Percentiles rank a stretch among this genome's conserved stretches.
Conservation (phyloP, 441 rosid species). For the Adansonia madagascariensis region DNA sequence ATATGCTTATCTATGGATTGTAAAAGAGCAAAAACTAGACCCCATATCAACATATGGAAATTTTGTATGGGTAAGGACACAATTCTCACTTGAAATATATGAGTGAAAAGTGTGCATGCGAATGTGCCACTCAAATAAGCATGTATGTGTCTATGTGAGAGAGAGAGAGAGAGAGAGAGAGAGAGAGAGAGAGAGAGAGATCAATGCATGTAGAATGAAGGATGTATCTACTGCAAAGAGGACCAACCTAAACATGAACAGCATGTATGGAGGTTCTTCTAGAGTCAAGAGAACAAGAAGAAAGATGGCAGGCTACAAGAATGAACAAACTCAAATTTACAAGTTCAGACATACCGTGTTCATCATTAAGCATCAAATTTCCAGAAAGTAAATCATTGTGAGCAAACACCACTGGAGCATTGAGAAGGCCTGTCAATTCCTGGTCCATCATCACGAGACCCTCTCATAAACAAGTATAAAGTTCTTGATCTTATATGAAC, state of each 20-base stretch:
- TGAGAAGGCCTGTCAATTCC: conserved; percentile 78
- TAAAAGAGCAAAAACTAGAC: not conserved
- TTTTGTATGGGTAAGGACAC: not conserved
- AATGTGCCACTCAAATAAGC: not conserved
- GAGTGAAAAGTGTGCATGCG: not conserved
- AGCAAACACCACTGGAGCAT: conserved; percentile 83
- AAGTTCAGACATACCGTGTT: conserved; percentile 57
- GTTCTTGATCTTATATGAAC: conserved; percentile 18
- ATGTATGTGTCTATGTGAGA: not conserved
- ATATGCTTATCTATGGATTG: conserved; percentile 3
- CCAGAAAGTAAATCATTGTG: conserved; percentile 97
- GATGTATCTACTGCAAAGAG: not conserved
- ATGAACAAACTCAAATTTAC: not conserved
- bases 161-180: not conserved
- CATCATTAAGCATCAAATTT: conserved; percentile 86
- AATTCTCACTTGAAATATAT: not conserved
- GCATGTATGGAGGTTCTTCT: not conserved
- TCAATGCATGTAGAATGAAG: not conserved
- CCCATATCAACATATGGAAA: not conserved
- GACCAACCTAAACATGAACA: conserved; percentile 5
- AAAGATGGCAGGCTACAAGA: conserved; percentile 15
- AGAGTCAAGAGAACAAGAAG: not conserved
- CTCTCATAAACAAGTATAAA: conserved; percentile 28
- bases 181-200: no score
- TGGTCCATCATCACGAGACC: conserved; percentile 55